Conservation (phyloP, 345 rosid genomes). For the Leavenworthia alabamica region DNA sequence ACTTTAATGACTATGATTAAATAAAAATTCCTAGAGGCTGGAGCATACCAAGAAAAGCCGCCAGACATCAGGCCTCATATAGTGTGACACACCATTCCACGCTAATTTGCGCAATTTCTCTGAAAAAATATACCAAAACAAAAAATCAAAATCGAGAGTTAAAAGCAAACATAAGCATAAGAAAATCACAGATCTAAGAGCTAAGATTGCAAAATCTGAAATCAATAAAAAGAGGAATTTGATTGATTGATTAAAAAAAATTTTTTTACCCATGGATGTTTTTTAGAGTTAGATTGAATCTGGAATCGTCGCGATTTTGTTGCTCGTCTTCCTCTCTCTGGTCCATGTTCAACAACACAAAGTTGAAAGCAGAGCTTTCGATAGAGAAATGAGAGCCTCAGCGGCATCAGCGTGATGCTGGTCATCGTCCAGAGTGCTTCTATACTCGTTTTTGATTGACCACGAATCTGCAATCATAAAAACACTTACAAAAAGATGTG, state of each 20-base stretch:
- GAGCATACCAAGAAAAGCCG: conserved; percentile 91
- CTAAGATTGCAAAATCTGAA: no score
- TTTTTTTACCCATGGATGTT: conserved; percentile 96
- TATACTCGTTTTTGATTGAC: conserved; percentile 97
- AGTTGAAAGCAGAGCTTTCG: conserved; percentile 12
- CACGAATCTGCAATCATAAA: conserved; percentile 98
- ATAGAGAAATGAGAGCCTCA: conserved; percentile 48
- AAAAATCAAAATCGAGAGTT: no score
- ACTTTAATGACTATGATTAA: background rate
- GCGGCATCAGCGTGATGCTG: conserved; percentile 97
- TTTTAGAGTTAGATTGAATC: conserved; percentile 86
- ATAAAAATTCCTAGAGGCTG: background rate
- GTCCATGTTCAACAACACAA: conserved; percentile 19
- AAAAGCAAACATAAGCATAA: no score
- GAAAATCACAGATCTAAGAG: no score
- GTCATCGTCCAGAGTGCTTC: conserved; percentile 96
- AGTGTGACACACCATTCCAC: conserved; percentile 96
- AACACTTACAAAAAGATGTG: no score
- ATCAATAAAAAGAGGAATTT: no score
- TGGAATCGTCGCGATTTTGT: conserved; percentile 54
- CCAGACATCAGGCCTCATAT: conserved; percentile 89
- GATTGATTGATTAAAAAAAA: no score
- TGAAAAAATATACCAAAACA: background rate
- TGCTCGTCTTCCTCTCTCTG: conserved; percentile 32
- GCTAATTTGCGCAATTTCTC: conserved; percentile 85